Evolutionary conservation across 768 basidiomycete genomes (phyloP), one percentile per base, ranked within the genome.

Genomic region (Leucosporidium scottii): DNA sequence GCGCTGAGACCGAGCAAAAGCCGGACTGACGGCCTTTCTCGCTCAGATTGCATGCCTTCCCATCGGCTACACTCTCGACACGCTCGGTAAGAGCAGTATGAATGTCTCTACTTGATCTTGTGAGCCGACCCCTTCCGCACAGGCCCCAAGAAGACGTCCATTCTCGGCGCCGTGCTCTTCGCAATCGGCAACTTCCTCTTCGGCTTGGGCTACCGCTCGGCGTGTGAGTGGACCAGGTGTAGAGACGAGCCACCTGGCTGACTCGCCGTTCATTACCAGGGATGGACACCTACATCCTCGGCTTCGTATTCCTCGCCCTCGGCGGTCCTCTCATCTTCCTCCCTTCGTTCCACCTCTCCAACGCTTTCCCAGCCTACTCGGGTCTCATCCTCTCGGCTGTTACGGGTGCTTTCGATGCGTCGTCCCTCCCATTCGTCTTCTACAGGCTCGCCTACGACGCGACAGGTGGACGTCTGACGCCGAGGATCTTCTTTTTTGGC

Each of bases 371-470:
- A 3, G 54, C 66, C 48, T 69, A 76, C 47, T 78, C 78, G 1
- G 79, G 80, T 3, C 73, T 80, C 39, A 76, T 80, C 56, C 76
- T 80, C 47, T 76, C 76, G 44, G 75, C 78, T 56, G 72, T 80
- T 30, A 79, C 79, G 4, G 80, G 80, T 21, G 78, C 79, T 1
- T 80, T 80, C 66, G 80, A 80, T 61, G 78, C 78, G 23, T 77
- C 75, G 25, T 77, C 75, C 30, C 59, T 80, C 4, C 78, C 79
- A 0, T 78, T 75, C 50, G 74, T 79, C 48, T 51, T 79, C 25
- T 79, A 78, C 67, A 72, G 75, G 15, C 66, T 75, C 5, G 61
- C 74, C 17, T 78, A 78, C 62, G 63, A 48, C 18, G 57, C 44
- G 21, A 34, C 30, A 31, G 31, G 10, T 9, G 56, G 56, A 18